A percentile compares a stretch with the other conserved stretches of the same genome.
phyloP scores from a whole-genome alignment of 2,329 filamentous ascomycete genomes.

The Fusarium setosum region DNA sequence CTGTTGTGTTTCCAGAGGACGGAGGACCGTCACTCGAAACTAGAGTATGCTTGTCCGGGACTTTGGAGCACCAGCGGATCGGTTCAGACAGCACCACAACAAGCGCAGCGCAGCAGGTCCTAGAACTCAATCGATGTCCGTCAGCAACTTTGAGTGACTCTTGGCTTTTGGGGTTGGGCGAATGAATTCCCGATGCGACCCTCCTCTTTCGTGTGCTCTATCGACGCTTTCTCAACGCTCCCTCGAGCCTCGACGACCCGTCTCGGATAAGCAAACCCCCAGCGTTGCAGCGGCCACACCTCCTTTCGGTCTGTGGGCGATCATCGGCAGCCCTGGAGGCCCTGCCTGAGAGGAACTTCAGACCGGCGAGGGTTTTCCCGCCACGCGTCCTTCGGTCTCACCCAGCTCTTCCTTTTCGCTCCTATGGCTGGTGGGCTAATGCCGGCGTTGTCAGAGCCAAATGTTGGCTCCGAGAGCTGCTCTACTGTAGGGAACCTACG shows the following conservation, averaged over 20 bases:
- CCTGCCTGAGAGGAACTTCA: neutral
- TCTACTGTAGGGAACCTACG: constrained; percentile 13
- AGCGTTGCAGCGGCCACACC: constrained; percentile 15
- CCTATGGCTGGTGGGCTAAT: neutral
- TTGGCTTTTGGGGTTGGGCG: constrained; percentile 16
- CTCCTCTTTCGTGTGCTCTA: constrained; percentile 29
- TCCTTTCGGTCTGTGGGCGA: constrained; percentile 18
- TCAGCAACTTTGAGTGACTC: neutral
- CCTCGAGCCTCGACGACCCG: constrained; percentile 4
- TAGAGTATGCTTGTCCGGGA: neutral
- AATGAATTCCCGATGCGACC: constrained; percentile 29
- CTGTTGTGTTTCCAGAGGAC: constrained; percentile 6
- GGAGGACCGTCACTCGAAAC: constrained; percentile 1
- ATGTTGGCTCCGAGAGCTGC: neutral
- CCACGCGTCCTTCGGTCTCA: constrained; percentile 40
- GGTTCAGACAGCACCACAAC: neutral
- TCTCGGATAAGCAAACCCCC: constrained; percentile 16
- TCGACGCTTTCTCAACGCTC: constrained; percentile 12
- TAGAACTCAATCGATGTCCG: constrained; percentile 18
- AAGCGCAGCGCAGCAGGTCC: neutral
- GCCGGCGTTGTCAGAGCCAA: constrained; percentile 4
- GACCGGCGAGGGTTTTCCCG: constrained; percentile 31
- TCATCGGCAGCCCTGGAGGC: constrained; percentile 2
- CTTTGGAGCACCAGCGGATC: neutral
- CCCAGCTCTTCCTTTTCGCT: constrained; percentile 10